Evolutionary conservation across 352 stramenopile genomes (phyloP).

Genomic region (Blastocystis sp.): DNA sequence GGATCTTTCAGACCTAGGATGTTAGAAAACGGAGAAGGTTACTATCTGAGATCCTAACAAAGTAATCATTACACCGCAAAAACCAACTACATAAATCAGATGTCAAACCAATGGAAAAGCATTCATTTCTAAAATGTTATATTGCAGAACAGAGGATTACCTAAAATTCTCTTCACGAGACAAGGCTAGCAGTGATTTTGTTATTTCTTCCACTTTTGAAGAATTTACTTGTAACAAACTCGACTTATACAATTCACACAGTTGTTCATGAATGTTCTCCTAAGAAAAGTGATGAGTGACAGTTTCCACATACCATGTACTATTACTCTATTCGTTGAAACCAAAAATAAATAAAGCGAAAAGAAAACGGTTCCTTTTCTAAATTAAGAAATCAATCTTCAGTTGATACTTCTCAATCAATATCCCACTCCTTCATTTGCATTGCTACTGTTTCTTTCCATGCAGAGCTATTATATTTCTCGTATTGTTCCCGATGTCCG

Average conservation of each 20-base stretch:
- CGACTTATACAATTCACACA: neutral
- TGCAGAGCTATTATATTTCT: neutral
- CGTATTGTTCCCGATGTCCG: neutral
- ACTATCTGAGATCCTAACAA: constrained; percentile 5
- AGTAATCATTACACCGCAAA: constrained; percentile 6
- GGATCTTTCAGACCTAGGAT: neutral
- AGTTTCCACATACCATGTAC: neutral
- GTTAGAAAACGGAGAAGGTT: neutral
- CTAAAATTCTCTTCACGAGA: neutral
- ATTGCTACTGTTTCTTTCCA: neutral
- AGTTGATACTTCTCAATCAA: neutral
- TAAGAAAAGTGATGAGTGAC: neutral
- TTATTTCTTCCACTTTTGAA: neutral
- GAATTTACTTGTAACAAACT: constrained; percentile 36
- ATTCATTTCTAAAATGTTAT: neutral
- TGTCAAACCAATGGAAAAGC: neutral
- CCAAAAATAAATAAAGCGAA: neutral
- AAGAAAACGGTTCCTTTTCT: neutral
- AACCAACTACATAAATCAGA: constrained; percentile 38
- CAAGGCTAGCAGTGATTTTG: neutral
- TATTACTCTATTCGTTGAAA: neutral
- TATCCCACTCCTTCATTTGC: neutral
- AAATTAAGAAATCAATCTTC: neutral
- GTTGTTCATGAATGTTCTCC: neutral
- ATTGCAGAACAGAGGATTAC: neutral